Conservation (phyloP, 768 basidiomycete species). For the Leccinum incarnatum region DNA sequence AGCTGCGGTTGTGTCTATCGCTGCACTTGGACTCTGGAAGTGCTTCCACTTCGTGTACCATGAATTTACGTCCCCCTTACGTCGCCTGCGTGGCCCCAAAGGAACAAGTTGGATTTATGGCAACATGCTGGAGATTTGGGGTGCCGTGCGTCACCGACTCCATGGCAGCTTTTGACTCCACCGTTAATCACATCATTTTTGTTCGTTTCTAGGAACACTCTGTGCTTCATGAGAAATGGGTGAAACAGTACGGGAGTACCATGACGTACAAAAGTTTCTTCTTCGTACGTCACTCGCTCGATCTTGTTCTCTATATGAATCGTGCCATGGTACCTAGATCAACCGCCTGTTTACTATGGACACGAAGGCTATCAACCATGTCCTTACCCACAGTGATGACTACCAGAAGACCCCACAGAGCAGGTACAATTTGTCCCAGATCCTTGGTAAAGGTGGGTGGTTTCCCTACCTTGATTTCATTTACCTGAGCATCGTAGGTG, state of each 20-base stretch:
- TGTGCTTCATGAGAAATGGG: slow-evolving; percentile 15
- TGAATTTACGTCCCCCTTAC: slow-evolving; percentile 42
- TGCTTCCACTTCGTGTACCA: slow-evolving; percentile 24
- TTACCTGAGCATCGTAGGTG: neutral
- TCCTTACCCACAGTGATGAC: slow-evolving; percentile 2
- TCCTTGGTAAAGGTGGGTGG: neutral
- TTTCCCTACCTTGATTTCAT: neutral
- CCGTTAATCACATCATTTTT: neutral
- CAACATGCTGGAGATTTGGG: slow-evolving; percentile 45
- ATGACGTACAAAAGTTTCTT: slow-evolving; percentile 12
- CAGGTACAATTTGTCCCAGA: neutral
- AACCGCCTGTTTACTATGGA: slow-evolving; percentile 2
- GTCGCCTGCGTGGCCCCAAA: slow-evolving; percentile 44
- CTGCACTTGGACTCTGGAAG: slow-evolving; percentile 9
- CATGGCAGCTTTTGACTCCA: neutral
- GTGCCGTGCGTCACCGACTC: slow-evolving; percentile 33
- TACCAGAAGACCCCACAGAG: slow-evolving; percentile 4
- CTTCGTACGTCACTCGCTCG: neutral
- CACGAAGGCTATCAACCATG: slow-evolving; percentile 2
- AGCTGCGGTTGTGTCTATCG: neutral
- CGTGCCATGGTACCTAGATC: neutral
- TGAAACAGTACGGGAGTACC: slow-evolving; percentile 11
- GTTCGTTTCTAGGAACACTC: slow-evolving; percentile 4
- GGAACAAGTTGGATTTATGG: slow-evolving; percentile 47
- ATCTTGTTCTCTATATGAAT: neutral